phyloP scores from a whole-genome alignment of 331 rosid genomes.

The Malus hybrid region DNA sequence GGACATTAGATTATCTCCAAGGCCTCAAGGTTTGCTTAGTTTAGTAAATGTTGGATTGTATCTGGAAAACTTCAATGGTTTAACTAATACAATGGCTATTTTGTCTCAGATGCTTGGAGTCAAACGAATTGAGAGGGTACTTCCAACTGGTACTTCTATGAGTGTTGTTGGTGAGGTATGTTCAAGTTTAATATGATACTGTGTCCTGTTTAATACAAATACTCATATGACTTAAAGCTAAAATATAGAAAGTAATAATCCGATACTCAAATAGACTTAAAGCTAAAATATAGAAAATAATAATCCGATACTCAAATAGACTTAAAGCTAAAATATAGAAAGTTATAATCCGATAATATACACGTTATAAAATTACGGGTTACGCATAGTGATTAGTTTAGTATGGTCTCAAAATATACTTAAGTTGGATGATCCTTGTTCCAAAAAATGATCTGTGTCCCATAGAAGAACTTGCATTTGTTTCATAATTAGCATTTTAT shows the following conservation, averaged over 20 bases:
- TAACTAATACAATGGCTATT: neutral
- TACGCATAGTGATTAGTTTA: neutral
- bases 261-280: neutral
- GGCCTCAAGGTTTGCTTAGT: conserved; percentile 79
- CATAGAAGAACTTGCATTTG: neutral
- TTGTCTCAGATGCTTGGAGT: conserved; percentile 87
- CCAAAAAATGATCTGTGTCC: neutral
- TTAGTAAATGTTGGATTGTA: neutral
- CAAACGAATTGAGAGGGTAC: conserved; percentile 85
- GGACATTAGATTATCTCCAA: conserved; percentile 95
- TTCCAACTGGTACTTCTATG: conserved; percentile 90
- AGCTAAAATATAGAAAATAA: neutral
- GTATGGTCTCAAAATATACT: neutral
- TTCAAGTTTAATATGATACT: neutral
- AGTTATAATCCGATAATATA: neutral
- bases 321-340: neutral
- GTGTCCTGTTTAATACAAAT: neutral
- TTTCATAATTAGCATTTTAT: neutral
- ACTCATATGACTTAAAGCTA: neutral
- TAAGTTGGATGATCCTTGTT: neutral
- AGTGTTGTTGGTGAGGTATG: conserved; percentile 98
- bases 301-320: neutral
- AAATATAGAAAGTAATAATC: neutral
- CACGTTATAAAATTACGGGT: neutral
- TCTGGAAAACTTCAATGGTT: neutral